A percentile compares a stretch with the other conserved stretches of the same genome.
Evolutionary conservation across 768 basidiomycete genomes (phyloP).

Genomic region (Jaapia argillacea): DNA sequence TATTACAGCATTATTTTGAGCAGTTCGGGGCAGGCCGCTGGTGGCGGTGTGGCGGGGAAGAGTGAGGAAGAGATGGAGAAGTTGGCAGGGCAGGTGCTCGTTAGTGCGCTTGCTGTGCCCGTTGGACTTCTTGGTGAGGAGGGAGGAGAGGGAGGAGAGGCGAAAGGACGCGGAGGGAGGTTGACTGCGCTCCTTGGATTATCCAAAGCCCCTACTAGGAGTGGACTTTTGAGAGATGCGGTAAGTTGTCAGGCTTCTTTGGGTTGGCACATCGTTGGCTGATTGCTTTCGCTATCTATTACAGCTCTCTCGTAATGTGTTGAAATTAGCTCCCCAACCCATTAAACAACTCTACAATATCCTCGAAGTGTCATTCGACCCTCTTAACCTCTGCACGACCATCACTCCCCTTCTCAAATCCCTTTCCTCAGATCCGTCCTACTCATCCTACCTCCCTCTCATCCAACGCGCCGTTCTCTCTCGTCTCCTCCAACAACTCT

Average conservation of each 20-base stretch:
- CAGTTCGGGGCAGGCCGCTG: too few species aligned
- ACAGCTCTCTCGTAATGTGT: slow-evolving; percentile 76
- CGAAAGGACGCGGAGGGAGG: slow-evolving; percentile 63
- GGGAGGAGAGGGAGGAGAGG: slow-evolving; percentile 34
- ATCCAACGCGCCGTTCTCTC: slow-evolving; percentile 88
- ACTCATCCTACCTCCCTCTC: slow-evolving; percentile 79
- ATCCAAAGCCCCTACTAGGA: slow-evolving; percentile 72
- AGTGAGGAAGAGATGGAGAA: slow-evolving; percentile 69
- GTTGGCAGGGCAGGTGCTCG: slow-evolving; percentile 84
- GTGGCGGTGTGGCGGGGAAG: too few species aligned
- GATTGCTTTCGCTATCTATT: slow-evolving; percentile 7
- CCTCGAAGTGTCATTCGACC: slow-evolving; percentile 90
- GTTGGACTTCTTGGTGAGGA: slow-evolving; percentile 52
- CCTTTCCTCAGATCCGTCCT: slow-evolving; percentile 46
- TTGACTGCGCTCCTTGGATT: slow-evolving; percentile 83
- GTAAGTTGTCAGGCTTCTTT: slow-evolving; percentile 33
- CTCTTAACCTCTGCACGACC: slow-evolving; percentile 69
- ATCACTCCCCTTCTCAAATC: slow-evolving; percentile 69
- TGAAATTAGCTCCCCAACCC: slow-evolving; percentile 64
- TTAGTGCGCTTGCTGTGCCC: slow-evolving; percentile 89
- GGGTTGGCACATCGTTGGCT: background rate
- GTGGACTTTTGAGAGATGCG: slow-evolving; percentile 81
- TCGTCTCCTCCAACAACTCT: slow-evolving; percentile 81
- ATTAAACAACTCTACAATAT: slow-evolving; percentile 79
- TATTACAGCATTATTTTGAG: slow-evolving; percentile 68